phyloP scores from a whole-genome alignment of 345 rosid species.

The Eucalyptus virginea region DNA sequence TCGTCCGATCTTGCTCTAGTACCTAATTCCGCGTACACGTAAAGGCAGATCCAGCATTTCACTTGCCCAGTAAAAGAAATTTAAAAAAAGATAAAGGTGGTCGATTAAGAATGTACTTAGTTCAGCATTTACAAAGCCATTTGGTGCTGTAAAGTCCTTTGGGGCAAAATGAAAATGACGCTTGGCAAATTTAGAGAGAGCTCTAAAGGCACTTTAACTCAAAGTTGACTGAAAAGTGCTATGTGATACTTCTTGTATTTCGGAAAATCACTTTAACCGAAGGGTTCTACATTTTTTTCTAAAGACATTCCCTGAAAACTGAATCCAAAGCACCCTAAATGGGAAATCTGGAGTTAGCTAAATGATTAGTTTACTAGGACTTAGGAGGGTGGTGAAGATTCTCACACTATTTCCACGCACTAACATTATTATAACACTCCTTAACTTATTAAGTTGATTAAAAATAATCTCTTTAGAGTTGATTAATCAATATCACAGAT shows the following conservation, averaged over 20 bases:
- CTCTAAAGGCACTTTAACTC: no score
- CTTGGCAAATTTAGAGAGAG: no score
- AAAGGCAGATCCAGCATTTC: not conserved
- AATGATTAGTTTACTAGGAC: not conserved
- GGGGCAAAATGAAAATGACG: not conserved
- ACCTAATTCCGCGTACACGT: not conserved
- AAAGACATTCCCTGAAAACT: not conserved
- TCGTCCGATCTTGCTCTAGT: not conserved
- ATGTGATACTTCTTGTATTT: no score
- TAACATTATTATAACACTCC: not conserved
- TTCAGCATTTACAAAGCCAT: not conserved
- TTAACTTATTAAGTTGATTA: not conserved
- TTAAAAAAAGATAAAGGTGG: not conserved
- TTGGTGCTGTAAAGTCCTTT: not conserved
- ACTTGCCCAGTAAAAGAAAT: not conserved
- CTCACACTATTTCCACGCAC: not conserved
- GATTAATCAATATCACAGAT: not conserved
- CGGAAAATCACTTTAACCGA: fast-evolving
- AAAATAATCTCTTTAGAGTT: not conserved
- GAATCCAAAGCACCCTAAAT: not conserved
- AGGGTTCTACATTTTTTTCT: no score
- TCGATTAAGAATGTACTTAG: not conserved
- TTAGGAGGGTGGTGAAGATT: not conserved
- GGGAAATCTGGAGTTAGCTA: not conserved
- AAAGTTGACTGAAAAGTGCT: no score